Base-by-base conservation (phyloP, 1,139 yeast species). In the Nakaseomyces bracarensis region DNA sequence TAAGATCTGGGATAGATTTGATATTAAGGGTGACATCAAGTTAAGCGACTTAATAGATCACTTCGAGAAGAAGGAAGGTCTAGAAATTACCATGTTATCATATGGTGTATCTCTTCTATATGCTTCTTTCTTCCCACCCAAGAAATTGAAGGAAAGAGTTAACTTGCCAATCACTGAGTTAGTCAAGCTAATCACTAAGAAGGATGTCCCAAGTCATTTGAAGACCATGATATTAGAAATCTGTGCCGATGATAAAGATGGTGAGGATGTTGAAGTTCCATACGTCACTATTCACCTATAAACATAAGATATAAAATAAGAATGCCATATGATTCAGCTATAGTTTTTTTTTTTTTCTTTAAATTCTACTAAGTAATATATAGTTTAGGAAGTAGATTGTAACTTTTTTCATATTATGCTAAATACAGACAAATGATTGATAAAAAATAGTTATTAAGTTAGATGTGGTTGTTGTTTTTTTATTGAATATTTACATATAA, bases 261-360 rank as follows among this genome's bases (percentile, higher is more conserved):
- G 93, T 31, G 96, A 91, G 61, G 98, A 93, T 62, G 96, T 87
- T 20, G 98, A 89, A 57, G 86, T 87, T 50, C 98, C 98, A 31
- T 86, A 77, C 60, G 75, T 87, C 46, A 77, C 79, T 47, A 72
- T 82, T 46, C 77, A 75, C 57, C 57, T 74, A 49, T 63, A 58
- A 53, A 21, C 3, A 13, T 14, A 9, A 9, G n/a, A n/a, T n/a
- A n/a, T n/a, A n/a, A n/a, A n/a, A n/a, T n/a, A n/a, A n/a, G n/a
- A n/a, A n/a, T n/a, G n/a, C 27, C 27, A 25, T 15, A 15, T 9
- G 34, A 11, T 14, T 30, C n/a, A 15, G 11, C 3, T 8, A 11
- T 9, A 8, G 10, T 14, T 14, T 35, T 20, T 35, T 35, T 23
- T 21, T 15, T 22, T 35, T 22, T 15, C 8, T 9, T 35, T 23